Conservation (phyloP, 345 rosid species). For the Psidium guajava region DNA sequence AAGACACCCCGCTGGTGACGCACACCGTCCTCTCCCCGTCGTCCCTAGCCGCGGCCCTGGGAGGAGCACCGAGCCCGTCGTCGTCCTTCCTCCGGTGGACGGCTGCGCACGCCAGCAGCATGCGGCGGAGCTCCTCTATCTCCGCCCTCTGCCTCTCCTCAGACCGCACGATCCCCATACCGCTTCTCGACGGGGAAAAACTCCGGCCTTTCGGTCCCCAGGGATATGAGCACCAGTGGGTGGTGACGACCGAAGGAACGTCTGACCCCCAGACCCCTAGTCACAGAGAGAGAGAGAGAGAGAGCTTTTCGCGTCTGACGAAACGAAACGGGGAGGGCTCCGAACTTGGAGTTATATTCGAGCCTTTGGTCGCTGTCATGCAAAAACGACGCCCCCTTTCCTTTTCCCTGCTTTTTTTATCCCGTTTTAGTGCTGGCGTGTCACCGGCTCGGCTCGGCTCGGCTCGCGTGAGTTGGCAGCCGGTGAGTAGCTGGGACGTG, state of each 20-base stretch:
- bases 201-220: not conserved
- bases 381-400: not conserved
- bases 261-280: not conserved
- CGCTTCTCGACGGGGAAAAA: not conserved
- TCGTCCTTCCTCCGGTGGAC: conserved; percentile 24
- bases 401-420: not conserved
- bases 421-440: not conserved
- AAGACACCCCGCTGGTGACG: conserved; percentile 76
- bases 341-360: not conserved
- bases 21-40: conserved; percentile 33
- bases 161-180: conserved; percentile 37
- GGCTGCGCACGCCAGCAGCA: conserved; percentile 28
- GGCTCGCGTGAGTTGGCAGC: not conserved
- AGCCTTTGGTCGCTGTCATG: not conserved
- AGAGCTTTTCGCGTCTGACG: not conserved
- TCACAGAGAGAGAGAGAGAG: not conserved
- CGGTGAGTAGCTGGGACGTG: not conserved
- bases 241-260: not conserved
- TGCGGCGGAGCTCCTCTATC: conserved; percentile 39
- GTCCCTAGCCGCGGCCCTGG: not conserved
- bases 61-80: conserved; percentile 7
- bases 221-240: not conserved
- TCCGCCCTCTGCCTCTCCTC: conserved; percentile 35
- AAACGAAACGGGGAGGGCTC: not conserved
- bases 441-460: not conserved